Evolutionary conservation across 345 rosid species (phyloP).

Genomic region (Toxicodendron radicans): DNA sequence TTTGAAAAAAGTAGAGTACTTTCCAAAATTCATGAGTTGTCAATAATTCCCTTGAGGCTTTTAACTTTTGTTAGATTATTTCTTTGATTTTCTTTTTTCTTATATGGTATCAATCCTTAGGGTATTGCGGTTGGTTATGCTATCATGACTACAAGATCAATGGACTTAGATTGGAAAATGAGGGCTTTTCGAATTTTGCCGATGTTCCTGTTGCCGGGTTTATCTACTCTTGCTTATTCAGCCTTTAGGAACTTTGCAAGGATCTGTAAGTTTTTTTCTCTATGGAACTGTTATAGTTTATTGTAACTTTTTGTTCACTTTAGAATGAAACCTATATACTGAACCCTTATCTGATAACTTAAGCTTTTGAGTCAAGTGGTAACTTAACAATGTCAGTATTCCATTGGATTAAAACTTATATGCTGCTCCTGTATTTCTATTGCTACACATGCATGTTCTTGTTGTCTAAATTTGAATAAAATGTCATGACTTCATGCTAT

Average conservation of each 20-base stretch:
- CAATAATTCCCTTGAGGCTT: neutral
- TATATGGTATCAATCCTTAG: slow-evolving; percentile 33
- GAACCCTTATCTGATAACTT: too few relatives aligned
- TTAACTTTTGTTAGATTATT: neutral
- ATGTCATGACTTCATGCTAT: neutral
- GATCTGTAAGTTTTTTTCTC: slow-evolving; percentile 51
- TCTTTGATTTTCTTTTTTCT: neutral
- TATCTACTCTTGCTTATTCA: slow-evolving; percentile 53
- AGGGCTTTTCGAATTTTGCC: slow-evolving; percentile 67
- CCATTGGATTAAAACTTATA: neutral
- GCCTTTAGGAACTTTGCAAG: slow-evolving; percentile 50
- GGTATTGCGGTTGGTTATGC: slow-evolving; percentile 71
- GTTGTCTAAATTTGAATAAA: neutral
- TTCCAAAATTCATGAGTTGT: neutral
- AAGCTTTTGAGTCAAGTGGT: too few relatives aligned
- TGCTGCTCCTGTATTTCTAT: neutral
- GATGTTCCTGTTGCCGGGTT: slow-evolving; percentile 66
- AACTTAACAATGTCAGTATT: too few relatives aligned
- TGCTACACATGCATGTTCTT: neutral
- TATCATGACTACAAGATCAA: slow-evolving; percentile 55
- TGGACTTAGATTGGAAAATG: slow-evolving; percentile 67
- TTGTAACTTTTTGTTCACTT: neutral
- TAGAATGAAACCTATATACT: neutral
- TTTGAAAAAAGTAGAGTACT: neutral
- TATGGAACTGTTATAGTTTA: neutral